phyloP scores from a whole-genome alignment of 768 basidiomycete species.

The Asterophora lycoperdoides region DNA sequence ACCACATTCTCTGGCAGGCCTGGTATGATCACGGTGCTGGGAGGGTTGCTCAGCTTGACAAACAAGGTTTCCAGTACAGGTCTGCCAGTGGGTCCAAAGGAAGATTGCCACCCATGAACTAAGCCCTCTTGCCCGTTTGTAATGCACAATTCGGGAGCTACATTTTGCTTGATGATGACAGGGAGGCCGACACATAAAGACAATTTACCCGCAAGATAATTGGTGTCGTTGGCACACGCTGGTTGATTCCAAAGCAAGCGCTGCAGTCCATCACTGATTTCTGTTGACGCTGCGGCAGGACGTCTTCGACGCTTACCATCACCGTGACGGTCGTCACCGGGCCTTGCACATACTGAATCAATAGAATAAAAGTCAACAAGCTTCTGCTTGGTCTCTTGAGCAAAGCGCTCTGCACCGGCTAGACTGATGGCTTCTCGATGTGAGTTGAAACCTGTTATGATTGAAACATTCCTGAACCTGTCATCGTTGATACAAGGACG shows the following conservation, averaged over 20 bases:
- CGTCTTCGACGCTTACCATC: too few relatives aligned
- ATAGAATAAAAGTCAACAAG: conserved; percentile 1
- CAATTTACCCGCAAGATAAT: conserved; percentile 17
- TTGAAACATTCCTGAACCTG: too few relatives aligned
- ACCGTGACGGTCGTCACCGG: too few relatives aligned
- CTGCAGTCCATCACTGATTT: too few relatives aligned
- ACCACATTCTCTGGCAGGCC: not conserved
- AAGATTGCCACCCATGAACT: not conserved
- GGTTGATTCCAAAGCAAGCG: too few relatives aligned
- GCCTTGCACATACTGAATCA: not conserved
- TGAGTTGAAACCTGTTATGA: conserved; percentile 24
- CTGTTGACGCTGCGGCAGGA: not conserved
- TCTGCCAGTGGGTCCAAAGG: not conserved
- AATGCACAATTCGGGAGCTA: conserved; percentile 8
- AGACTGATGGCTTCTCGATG: not conserved
- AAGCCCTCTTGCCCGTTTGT: not conserved
- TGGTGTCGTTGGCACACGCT: too few relatives aligned
- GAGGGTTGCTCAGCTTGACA: not conserved
- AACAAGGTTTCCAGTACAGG: conserved; percentile 3
- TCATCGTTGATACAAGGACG: conserved; percentile 21
- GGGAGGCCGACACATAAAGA: conserved; percentile 20
- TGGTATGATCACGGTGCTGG: not conserved
- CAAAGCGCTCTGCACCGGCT: not conserved
- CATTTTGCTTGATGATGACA: conserved; percentile 19
- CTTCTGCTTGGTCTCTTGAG: not conserved